Percentiles rank a stretch among this genome's conserved stretches.
These are phyloP conservation scores for Dendrobium huoshanense DNA, from an alignment of 106 monocot genomes.

Conservation along the genomic window DNA sequence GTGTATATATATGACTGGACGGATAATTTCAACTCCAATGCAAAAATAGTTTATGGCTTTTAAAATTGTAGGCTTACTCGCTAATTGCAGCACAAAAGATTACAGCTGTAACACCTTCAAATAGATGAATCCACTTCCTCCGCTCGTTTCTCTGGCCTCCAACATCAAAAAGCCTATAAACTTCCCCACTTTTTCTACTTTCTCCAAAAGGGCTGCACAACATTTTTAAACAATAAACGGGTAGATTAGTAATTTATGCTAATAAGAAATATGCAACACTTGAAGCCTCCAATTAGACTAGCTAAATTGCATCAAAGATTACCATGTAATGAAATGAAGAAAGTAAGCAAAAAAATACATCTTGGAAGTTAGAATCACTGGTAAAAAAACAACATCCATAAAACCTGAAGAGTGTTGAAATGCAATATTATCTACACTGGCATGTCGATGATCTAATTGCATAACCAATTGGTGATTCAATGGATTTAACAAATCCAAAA, in stretches of 20 bases:
- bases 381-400: not conserved
- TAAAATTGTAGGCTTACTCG: constrained; percentile 57
- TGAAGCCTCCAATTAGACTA: not conserved
- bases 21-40: not conserved
- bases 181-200: constrained; percentile 86
- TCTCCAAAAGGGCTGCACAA: constrained; percentile 86
- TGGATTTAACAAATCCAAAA: not conserved
- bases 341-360: not conserved
- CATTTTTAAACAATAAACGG: constrained; percentile 4
- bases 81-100: constrained; percentile 98
- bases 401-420: not conserved
- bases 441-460: not conserved
- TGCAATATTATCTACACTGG: not conserved
- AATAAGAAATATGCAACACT: not conserved
- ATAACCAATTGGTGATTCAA: not conserved
- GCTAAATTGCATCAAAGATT: not conserved
- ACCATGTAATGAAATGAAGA: not conserved
- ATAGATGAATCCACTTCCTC: constrained; percentile 99
- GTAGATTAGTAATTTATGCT: not conserved
- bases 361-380: not conserved
- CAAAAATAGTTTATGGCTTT: not conserved
- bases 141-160: constrained; percentile 98
- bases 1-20: not conserved
- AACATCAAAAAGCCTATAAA: constrained; percentile 89
- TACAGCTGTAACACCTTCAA: constrained; percentile 96